Base-by-base conservation (phyloP, 305 asterid species). In the Fraxinus greggii region DNA sequence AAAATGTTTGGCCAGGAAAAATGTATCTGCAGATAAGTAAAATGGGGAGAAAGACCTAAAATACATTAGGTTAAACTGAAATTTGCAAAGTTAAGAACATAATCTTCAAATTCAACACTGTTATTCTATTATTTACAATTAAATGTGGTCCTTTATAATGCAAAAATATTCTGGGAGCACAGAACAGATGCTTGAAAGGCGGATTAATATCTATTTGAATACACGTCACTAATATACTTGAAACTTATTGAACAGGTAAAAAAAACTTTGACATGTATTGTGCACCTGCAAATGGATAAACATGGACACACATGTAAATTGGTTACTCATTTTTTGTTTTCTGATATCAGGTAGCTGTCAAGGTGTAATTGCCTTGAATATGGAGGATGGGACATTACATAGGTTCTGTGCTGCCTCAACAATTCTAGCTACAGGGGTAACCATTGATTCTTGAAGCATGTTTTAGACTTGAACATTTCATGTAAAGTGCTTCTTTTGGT, bases 381-480 rank as follows among this genome's bases (percentile, higher is more conserved):
- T 93, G 98, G 99, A 96, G 87, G 99, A 96, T 89, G 99, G 99
- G 17, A 96, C 99, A 79, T 89, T 96, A 76, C 99, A 96, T 79
- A 93, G 98, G 73, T 96, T 96, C 89, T 97, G 90, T 88, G 83
- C 98, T 77, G 89, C 92, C 84, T 93, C 97, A 80, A 96, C 99
- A 17, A 96, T 96, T 87, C 89, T 94, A 84, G 99, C 99, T 83
- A 96, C 99, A 5, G 99, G 99, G 97, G 98, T 96, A 94, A 79
- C 42, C 42, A 65, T 82, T 48, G 78, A 26, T 65, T 80, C 36
- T 75, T 48, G 48, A 75, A 56, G 38, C 75, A 72, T 77, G 69
- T 76, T 81, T 80, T 42, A 29, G 79, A 29, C 79, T 67, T 36
- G 10, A 35, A 56, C 26, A 72, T 10, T 72, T 59, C 26, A 45